These are phyloP conservation scores for Phytopythium ostracodes DNA, from an alignment of 352 stramenopile genomes.

Conservation along the genomic window DNA sequence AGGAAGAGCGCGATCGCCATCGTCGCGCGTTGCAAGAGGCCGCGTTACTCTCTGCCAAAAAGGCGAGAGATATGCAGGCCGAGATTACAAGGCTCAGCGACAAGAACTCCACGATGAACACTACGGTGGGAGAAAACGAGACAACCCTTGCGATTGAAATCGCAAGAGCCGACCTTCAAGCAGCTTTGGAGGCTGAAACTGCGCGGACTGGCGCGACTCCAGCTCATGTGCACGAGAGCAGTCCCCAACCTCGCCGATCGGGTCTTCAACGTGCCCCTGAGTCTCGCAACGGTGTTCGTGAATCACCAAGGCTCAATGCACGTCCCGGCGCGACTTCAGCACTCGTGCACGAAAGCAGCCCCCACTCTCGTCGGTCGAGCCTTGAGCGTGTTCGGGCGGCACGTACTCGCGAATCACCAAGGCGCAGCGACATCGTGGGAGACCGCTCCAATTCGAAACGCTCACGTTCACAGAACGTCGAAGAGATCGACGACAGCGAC, in stretches of 20 bases:
- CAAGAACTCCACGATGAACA: neutral
- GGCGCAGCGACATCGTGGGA: too few relatives aligned
- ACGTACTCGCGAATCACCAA: too few relatives aligned
- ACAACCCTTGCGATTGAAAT: neutral
- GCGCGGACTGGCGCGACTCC: neutral
- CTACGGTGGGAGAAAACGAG: neutral
- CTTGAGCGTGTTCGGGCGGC: neutral
- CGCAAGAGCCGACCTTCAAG: neutral
- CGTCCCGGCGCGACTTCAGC: too few relatives aligned
- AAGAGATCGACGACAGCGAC: conserved; percentile 14
- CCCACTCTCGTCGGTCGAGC: neutral
- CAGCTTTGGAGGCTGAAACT: neutral
- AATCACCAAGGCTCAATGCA: neutral
- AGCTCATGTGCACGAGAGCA: neutral
- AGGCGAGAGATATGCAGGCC: conserved; percentile 1
- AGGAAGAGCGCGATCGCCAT: conserved; percentile 19
- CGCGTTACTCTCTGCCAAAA: neutral
- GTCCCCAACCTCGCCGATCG: neutral
- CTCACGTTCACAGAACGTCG: neutral
- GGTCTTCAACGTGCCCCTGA: neutral
- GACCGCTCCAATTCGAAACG: neutral
- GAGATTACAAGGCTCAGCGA: neutral
- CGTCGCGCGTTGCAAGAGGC: conserved; percentile 5
- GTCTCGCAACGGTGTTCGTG: neutral
- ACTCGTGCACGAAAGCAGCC: neutral